Conservation (phyloP, 2,329 filamentous ascomycete genomes). For the Daldinia sp. region DNA sequence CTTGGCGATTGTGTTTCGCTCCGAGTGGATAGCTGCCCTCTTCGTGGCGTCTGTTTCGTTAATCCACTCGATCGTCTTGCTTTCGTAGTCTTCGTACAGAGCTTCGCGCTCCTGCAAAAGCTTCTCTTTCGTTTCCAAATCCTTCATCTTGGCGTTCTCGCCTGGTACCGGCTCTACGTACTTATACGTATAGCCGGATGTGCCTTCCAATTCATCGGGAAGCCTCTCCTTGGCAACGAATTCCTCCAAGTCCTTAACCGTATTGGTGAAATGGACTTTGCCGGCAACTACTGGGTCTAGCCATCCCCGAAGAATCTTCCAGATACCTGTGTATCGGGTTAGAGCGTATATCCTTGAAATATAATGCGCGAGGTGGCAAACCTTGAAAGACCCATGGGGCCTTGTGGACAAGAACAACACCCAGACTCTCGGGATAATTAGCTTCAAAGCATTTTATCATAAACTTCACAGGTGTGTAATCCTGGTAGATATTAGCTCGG, state of each 20-base stretch:
- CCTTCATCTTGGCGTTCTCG: constrained; percentile 81
- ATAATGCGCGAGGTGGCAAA: constrained; percentile 49
- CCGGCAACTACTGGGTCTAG: constrained; percentile 93
- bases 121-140: constrained; percentile 67
- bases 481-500: constrained; percentile 56
- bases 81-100: constrained; percentile 78
- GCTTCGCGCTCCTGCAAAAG: constrained; percentile 69
- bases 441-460: constrained; percentile 99
- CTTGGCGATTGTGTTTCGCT: constrained; percentile 68
- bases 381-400: constrained; percentile 97
- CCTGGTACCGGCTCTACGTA: constrained; percentile 79
- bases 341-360: constrained; percentile 37
- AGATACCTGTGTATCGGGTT: constrained; percentile 72
- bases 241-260: constrained; percentile 76
- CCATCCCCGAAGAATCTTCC: constrained; percentile 96
- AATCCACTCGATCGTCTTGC: constrained; percentile 79
- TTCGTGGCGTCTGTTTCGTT: constrained; percentile 56
- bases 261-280: constrained; percentile 94
- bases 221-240: constrained; percentile 78
- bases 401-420: constrained; percentile 91
- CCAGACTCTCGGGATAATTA: constrained; percentile 94
- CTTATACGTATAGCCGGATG: constrained; percentile 83
- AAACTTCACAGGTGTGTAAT: constrained; percentile 96
- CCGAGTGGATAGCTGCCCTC: constrained; percentile 59
- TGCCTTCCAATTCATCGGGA: constrained; percentile 83